Conservation (phyloP, 129 eudicot genomes). For the Ambrosia artemisiifolia region DNA sequence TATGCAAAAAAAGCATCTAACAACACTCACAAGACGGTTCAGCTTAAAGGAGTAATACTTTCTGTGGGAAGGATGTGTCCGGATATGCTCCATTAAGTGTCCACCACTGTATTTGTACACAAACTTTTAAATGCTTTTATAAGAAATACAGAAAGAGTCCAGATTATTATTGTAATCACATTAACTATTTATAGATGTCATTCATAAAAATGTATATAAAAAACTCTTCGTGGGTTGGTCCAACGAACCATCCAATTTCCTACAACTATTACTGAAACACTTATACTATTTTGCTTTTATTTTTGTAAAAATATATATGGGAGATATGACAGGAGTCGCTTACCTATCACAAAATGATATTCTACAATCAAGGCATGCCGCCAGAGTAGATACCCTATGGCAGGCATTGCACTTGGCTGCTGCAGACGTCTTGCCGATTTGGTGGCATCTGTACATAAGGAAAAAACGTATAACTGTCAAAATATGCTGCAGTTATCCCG, state of each 20-base stretch:
- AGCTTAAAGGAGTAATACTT: conserved; percentile 73
- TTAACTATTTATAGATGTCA: not conserved
- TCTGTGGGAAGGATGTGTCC: conserved; percentile 54
- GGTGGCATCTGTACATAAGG: conserved; percentile 68
- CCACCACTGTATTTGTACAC: conserved; percentile 50
- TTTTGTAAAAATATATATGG: not conserved
- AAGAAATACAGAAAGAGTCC: not conserved
- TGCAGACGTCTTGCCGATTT: conserved; percentile 43
- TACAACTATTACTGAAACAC: not conserved
- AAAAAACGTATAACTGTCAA: not conserved
- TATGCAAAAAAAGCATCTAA: not conserved
- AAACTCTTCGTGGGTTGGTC: not conserved
- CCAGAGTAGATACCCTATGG: conserved; percentile 54
- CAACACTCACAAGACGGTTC: conserved; percentile 60
- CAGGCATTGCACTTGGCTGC: conserved; percentile 69
- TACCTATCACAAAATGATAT: conserved; percentile 77
- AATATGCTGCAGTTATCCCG: not conserved
- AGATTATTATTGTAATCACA: not conserved
- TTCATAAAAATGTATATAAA: not conserved
- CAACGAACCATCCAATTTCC: not conserved
- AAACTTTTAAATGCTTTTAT: not conserved
- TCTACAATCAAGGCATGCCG: conserved; percentile 68
- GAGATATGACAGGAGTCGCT: conserved; percentile 1
- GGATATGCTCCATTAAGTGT: conserved; percentile 72
- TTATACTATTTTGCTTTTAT: not conserved